Base-by-base conservation (phyloP, 169 alveolate species). In the Prorocentrum cordatum region DNA sequence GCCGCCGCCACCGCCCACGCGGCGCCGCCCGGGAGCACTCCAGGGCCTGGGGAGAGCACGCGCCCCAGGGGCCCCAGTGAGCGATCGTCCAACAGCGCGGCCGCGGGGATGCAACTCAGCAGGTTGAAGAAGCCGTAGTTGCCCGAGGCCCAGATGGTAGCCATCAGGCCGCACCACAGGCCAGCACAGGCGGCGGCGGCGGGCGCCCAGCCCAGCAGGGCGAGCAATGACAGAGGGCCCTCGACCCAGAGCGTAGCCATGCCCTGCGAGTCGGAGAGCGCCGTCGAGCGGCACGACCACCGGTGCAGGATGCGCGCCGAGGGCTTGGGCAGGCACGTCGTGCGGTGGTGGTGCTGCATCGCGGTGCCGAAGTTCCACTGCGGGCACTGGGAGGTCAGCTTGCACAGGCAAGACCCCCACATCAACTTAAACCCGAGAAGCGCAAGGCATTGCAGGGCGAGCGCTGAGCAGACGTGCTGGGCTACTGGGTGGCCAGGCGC, bases 331-430 rank as follows among this genome's bases (percentile, higher is more conserved):
- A 77, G 58, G 64, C 88, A 77, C 29, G 88, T 77, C 36, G 88
- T 77, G 47, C 88, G 88, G 24, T 77, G 88, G 73, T 77, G 88
- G 33, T 77, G 75, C 75, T 22, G 38, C 88, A 77, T 77, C 61
- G 88, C 88, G 4, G 38, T 58, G 6, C 88, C 88, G 14, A 59
- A 77, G 73, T 59, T 77, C 88, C 88, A 77, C 62, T 64, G 45
- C 9, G 35, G 85, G 39, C 38, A 47, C 20, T 27, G 39, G 3
- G 82, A 70, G 20, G 12, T 2, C n/a, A 77, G 73, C 38, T 77
- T 77, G 73, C 88, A 77, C 14, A 77, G 75, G 24, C 88, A 77
- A 12, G 88, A 77, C 75, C 88, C 88, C 88, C 88, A 77, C 88
- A 77, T 77, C 75, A 77, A 75, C 62, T 77, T 77, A 42, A 77